These are phyloP conservation scores for Pyricularia grisea DNA, from an alignment of 2,329 filamentous ascomycete genomes.

Conservation along the genomic window DNA sequence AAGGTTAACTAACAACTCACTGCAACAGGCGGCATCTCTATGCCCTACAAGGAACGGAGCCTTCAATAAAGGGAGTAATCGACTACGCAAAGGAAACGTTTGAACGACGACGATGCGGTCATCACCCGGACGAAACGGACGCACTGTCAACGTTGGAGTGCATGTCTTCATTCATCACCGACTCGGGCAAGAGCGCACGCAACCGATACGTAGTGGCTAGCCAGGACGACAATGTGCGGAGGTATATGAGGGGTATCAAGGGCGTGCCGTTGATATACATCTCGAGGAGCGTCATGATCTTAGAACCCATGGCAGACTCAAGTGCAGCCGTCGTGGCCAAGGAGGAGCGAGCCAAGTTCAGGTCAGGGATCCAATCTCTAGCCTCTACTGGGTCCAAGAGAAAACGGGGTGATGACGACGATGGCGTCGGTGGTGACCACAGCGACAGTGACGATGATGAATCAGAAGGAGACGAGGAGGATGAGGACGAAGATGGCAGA, in stretches of 20 bases:
- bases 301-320: constrained; percentile 57
- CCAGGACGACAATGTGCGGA: constrained; percentile 57
- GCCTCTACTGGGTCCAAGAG: constrained; percentile 30
- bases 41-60: constrained; percentile 5
- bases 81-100: constrained; percentile 57
- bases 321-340: constrained; percentile 53
- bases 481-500: constrained; percentile 1
- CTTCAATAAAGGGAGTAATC: constrained; percentile 42
- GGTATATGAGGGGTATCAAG: constrained; percentile 53
- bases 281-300: constrained; percentile 57
- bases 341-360: constrained; percentile 68
- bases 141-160: constrained; percentile 64
- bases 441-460: constrained; percentile 30
- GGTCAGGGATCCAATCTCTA: constrained; percentile 49
- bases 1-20: background rate
- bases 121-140: constrained; percentile 62
- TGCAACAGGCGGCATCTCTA: constrained; percentile 15
- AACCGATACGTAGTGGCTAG: constrained; percentile 72
- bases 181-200: constrained; percentile 62
- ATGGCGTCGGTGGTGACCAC: constrained; percentile 19
- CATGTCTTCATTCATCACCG: constrained; percentile 59
- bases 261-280: constrained; percentile 75
- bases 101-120: constrained; percentile 69
- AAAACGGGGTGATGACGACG: constrained; percentile 34
- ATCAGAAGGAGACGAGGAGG: constrained; percentile 23